These are phyloP conservation scores for Hypholoma fasciculare DNA, from an alignment of 768 basidiomycete genomes.

Conservation along the genomic window DNA sequence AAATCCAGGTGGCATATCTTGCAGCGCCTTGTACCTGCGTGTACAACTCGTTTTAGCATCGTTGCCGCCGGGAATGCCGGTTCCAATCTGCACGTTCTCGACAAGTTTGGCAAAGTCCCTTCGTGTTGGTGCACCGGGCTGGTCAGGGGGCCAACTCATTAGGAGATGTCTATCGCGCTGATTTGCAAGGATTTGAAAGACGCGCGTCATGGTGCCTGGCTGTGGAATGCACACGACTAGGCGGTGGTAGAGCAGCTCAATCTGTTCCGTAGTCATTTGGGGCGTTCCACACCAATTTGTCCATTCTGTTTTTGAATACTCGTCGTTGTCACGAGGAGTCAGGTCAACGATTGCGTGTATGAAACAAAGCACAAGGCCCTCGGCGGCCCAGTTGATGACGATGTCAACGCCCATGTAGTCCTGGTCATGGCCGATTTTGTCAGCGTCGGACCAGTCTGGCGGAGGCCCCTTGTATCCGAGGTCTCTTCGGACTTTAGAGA, in stretches of 20 bases:
- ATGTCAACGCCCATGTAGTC: slow-evolving; percentile 88
- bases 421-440: slow-evolving; percentile 67
- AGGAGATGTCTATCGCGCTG: slow-evolving; percentile 55
- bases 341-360: slow-evolving; percentile 83
- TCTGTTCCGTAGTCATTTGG: slow-evolving; percentile 54
- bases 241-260: slow-evolving; percentile 57
- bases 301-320: slow-evolving; percentile 71
- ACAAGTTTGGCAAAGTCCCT: slow-evolving; percentile 61
- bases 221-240: slow-evolving; percentile 57
- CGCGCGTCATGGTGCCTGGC: slow-evolving; percentile 51
- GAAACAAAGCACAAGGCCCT: slow-evolving; percentile 86
- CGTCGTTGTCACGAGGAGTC: slow-evolving; percentile 70
- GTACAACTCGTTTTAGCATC: slow-evolving; percentile 88
- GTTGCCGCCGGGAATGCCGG: slow-evolving; percentile 46
- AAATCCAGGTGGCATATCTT: slow-evolving; percentile 57
- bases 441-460: slow-evolving; percentile 59
- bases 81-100: slow-evolving; percentile 64
- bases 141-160: slow-evolving; percentile 79
- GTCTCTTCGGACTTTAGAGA: slow-evolving; percentile 68
- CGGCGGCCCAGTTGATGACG: slow-evolving; percentile 88
- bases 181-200: slow-evolving; percentile 81
- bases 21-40: slow-evolving; percentile 75
- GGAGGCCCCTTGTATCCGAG: slow-evolving; percentile 67
- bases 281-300: slow-evolving; percentile 90
- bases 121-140: slow-evolving; percentile 40